Conservation (phyloP, 2,329 filamentous ascomycete genomes). For the Pseudogymnoascus sp. region DNA sequence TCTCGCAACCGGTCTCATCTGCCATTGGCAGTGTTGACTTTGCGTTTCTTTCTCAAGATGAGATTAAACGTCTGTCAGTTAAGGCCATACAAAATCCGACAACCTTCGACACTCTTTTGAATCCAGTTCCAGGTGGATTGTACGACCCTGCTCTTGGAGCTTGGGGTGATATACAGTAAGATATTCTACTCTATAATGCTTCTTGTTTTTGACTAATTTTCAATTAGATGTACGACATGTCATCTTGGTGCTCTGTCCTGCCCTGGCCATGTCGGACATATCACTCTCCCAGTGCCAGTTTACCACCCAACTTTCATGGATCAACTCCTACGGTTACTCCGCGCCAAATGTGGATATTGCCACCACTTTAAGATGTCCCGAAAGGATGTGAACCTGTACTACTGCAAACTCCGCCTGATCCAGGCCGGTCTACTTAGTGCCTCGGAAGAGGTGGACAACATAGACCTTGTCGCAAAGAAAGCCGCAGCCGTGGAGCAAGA, state of each 20-base stretch:
- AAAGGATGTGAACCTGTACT: constrained; percentile 66
- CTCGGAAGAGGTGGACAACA: constrained; percentile 43
- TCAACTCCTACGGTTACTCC: constrained; percentile 74
- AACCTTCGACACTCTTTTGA: constrained; percentile 88
- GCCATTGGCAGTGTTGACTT: constrained; percentile 84
- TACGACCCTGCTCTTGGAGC: constrained; percentile 89
- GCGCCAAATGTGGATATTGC: constrained; percentile 86
- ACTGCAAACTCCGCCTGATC: constrained; percentile 77
- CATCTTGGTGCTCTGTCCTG: constrained; percentile 74
- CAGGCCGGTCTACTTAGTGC: constrained; percentile 73
- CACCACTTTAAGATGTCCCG: constrained; percentile 74
- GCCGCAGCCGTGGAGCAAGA: constrained; percentile 13
- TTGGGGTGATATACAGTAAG: constrained; percentile 76
- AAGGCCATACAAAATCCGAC: constrained; percentile 87
- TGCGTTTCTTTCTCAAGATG: constrained; percentile 68
- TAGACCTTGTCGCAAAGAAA: constrained; percentile 19
- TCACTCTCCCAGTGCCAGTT: constrained; percentile 84
- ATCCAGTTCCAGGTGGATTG: constrained; percentile 81
- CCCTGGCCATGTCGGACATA: constrained; percentile 89
- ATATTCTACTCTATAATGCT: not conserved
- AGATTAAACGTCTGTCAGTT: constrained; percentile 84
- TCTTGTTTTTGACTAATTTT: constrained; percentile 15
- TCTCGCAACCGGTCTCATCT: constrained; percentile 74
- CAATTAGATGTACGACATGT: constrained; percentile 77
- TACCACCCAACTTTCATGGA: constrained; percentile 98